phyloP scores from a whole-genome alignment of 495 filamentous ascomycete genomes.

The Aspergillus panamensis region DNA sequence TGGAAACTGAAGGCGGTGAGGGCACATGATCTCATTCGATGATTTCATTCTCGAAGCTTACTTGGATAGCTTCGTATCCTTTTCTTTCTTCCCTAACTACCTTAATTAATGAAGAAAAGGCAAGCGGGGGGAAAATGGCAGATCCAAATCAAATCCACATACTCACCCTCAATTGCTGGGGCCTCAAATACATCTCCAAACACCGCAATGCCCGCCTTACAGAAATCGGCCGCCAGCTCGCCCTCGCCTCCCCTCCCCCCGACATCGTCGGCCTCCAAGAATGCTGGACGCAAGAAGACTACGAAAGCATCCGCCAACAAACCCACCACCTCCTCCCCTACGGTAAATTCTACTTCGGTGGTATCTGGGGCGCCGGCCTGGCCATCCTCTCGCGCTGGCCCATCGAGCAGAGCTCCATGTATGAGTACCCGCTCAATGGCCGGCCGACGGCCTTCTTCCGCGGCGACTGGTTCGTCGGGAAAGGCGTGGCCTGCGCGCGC shows the following conservation, averaged over 20 bases:
- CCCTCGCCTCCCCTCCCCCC: slow-evolving; percentile 61
- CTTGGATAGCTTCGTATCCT: too few species aligned
- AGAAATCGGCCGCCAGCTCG: slow-evolving; percentile 78
- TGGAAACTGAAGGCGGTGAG: too few species aligned
- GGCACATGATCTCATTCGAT: too few species aligned
- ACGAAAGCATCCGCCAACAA: slow-evolving; percentile 69
- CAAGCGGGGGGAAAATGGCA: not conserved
- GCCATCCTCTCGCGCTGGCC: slow-evolving; percentile 95
- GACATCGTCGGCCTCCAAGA: slow-evolving; percentile 94
- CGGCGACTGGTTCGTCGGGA: slow-evolving; percentile 90
- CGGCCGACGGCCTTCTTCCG: slow-evolving; percentile 89
- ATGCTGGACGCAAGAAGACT: slow-evolving; percentile 92
- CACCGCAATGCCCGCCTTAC: slow-evolving; percentile 73
- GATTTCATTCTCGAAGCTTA: too few species aligned
- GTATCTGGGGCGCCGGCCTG: slow-evolving; percentile 83
- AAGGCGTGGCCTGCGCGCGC: slow-evolving; percentile 83
- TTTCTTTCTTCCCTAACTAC: too few species aligned
- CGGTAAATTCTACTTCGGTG: slow-evolving; percentile 90
- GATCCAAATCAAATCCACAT: slow-evolving; percentile 57
- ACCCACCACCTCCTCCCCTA: slow-evolving; percentile 80
- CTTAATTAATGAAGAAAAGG: too few species aligned
- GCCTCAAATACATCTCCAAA: slow-evolving; percentile 81
- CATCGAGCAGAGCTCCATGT: slow-evolving; percentile 89
- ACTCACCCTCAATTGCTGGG: slow-evolving; percentile 93
- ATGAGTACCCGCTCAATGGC: slow-evolving; percentile 86